These are phyloP conservation scores for Macrocybe gigantea DNA, from an alignment of 768 basidiomycete species.

Conservation along the genomic window DNA sequence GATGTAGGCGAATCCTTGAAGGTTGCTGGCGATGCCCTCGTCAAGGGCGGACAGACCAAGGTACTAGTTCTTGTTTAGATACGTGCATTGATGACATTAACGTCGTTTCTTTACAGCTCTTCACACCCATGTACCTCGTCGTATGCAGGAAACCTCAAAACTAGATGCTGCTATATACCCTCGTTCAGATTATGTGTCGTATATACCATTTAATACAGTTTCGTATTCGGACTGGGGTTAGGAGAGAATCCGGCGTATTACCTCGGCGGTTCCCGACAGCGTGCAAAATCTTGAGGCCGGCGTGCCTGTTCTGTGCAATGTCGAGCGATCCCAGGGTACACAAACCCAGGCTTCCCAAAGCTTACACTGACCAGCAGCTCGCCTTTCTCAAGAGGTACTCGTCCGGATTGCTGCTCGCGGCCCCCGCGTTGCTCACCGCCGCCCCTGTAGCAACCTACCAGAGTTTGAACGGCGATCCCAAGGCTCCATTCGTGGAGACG, in stretches of 20 bases:
- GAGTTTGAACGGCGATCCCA: conserved; percentile 58
- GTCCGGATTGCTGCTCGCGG: conserved; percentile 1
- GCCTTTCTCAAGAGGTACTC: conserved; percentile 47
- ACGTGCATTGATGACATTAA: conserved; percentile 3
- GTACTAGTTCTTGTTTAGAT: conserved; percentile 26
- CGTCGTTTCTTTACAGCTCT: conserved; percentile 43
- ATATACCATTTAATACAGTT: conserved; percentile 7
- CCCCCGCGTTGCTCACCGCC: conserved; percentile 4
- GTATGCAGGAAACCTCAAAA: conserved; percentile 51
- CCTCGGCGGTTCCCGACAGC: conserved; percentile 26
- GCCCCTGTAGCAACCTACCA: conserved; percentile 31
- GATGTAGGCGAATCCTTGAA: conserved; percentile 88
- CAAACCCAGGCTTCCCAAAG: conserved; percentile 60
- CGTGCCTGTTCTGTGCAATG: conserved; percentile 20
- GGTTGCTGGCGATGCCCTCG: conserved; percentile 71
- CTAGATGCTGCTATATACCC: conserved; percentile 16
- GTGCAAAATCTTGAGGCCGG: conserved; percentile 12
- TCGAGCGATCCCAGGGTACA: conserved; percentile 58
- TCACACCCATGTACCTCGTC: conserved; percentile 84
- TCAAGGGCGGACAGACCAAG: conserved; percentile 83
- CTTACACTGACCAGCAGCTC: conserved; percentile 60
- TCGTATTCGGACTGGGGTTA: background rate
- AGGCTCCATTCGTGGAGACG: conserved; percentile 58
- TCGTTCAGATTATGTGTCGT: conserved; percentile 7
- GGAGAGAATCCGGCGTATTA: conserved; percentile 13